These are phyloP conservation scores for Solanum raphanifolium DNA, from an alignment of 257 asterid genomes.

Conservation along the genomic window DNA sequence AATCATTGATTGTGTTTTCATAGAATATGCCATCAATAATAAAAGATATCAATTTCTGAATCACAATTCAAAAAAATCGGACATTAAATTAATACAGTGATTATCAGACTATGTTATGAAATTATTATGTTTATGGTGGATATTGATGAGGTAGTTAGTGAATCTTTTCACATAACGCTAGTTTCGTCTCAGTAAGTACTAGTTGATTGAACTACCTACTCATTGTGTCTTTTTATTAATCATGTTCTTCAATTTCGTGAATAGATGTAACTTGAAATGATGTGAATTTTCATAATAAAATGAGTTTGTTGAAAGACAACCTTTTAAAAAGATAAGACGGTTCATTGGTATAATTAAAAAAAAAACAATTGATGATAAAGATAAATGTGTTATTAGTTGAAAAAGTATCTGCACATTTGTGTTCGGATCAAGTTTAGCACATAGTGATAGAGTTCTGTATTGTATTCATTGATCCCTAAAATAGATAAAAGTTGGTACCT, in stretches of 20 bases:
- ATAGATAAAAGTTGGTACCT: not conserved
- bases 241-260: not conserved
- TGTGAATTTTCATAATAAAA: not conserved
- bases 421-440: not conserved
- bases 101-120: no score
- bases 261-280: not conserved
- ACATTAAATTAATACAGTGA: no score
- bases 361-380: not conserved
- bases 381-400: not conserved
- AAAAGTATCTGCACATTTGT: not conserved
- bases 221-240: not conserved
- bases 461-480: not conserved
- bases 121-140: not conserved
- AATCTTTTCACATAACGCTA: not conserved
- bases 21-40: no score
- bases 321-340: not conserved
- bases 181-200: not conserved
- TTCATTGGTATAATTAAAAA: not conserved
- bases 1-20: no score
- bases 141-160: not conserved
- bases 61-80: no score
- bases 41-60: no score
- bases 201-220: not conserved
- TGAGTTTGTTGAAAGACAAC: not conserved
- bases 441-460: not conserved